A percentile compares a stretch with the other conserved stretches of the same genome.
Evolutionary conservation across 2,329 filamentous ascomycete species (phyloP).

Genomic region (Fusarium sp.): DNA sequence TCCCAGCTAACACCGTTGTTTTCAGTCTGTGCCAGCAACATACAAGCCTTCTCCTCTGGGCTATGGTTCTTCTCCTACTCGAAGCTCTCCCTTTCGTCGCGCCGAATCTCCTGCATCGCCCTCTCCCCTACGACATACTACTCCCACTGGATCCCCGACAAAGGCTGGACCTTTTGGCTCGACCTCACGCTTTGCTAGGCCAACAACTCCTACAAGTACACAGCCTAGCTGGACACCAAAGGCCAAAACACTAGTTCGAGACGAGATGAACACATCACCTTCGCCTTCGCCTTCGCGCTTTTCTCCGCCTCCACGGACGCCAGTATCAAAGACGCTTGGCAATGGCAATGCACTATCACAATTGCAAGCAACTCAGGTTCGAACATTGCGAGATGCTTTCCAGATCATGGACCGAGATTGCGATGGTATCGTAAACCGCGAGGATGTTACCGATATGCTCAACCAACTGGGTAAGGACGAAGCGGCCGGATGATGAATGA

Average conservation of each 20-base stretch:
- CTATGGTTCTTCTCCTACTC: slow-evolving; percentile 71
- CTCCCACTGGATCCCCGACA: slow-evolving; percentile 71
- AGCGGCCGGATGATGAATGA: not conserved
- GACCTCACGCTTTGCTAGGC: slow-evolving; percentile 52
- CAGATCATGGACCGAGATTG: slow-evolving; percentile 92
- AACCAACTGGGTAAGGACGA: slow-evolving; percentile 75
- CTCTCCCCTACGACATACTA: slow-evolving; percentile 71
- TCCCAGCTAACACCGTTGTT: slow-evolving; percentile 45
- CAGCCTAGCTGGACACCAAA: slow-evolving; percentile 53
- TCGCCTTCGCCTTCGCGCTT: slow-evolving; percentile 51
- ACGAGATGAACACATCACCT: slow-evolving; percentile 39
- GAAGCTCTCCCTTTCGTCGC: slow-evolving; percentile 73
- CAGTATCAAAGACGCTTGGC: slow-evolving; percentile 51
- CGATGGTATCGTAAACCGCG: slow-evolving; percentile 82
- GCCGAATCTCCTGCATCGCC: slow-evolving; percentile 74
- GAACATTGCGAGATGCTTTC: slow-evolving; percentile 91
- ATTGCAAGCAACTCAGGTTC: slow-evolving; percentile 83
- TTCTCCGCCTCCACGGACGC: slow-evolving; percentile 47
- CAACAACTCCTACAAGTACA: slow-evolving; percentile 52
- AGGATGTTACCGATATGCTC: slow-evolving; percentile 89
- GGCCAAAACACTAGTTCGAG: slow-evolving; percentile 40
- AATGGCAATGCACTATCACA: slow-evolving; percentile 72
- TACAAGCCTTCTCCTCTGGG: slow-evolving; percentile 80
- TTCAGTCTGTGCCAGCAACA: slow-evolving; percentile 64
- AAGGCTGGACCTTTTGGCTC: slow-evolving; percentile 51